These are phyloP conservation scores for Boeremia exigua DNA, from an alignment of 2,329 filamentous ascomycete genomes.

Conservation along the genomic window DNA sequence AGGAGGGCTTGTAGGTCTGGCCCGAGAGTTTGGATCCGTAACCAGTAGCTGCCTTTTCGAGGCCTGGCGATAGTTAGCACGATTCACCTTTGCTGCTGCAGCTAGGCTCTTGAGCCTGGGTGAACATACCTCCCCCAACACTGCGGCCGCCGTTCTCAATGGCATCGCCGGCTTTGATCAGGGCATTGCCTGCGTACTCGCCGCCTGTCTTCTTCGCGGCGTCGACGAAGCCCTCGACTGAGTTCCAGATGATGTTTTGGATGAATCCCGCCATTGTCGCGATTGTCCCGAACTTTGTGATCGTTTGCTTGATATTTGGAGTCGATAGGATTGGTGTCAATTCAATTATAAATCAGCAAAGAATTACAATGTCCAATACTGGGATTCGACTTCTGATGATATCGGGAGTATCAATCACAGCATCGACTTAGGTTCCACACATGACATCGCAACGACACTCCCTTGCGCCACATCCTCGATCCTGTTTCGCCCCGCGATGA, in stretches of 20 bases:
- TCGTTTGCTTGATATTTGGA: neutral
- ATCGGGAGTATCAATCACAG: neutral
- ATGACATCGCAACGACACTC: conserved; percentile 27
- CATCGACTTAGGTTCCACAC: neutral
- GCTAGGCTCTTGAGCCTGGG: neutral
- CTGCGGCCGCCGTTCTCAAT: conserved; percentile 43
- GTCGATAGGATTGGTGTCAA: neutral
- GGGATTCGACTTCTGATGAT: neutral
- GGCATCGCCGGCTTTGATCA: conserved; percentile 47
- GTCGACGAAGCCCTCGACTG: conserved; percentile 47
- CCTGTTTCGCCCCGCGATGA: conserved; percentile 41
- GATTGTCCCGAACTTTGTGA: neutral
- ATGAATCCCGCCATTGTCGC: conserved; percentile 41
- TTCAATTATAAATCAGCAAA: neutral
- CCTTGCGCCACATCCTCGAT: conserved; percentile 29
- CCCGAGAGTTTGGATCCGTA: conserved; percentile 41
- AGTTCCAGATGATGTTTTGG: conserved; percentile 48
- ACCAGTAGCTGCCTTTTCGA: conserved; percentile 39
- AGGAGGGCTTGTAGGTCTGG: conserved; percentile 34
- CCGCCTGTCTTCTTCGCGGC: conserved; percentile 45
- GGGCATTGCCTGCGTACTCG: conserved; percentile 46
- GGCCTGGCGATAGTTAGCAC: conserved; percentile 20
- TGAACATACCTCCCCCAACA: conserved; percentile 39
- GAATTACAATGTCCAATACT: neutral
- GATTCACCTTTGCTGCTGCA: neutral